Evolutionary conservation across 192 early-diverging fungal species (phyloP).

Genomic region (Backusella sp.): DNA sequence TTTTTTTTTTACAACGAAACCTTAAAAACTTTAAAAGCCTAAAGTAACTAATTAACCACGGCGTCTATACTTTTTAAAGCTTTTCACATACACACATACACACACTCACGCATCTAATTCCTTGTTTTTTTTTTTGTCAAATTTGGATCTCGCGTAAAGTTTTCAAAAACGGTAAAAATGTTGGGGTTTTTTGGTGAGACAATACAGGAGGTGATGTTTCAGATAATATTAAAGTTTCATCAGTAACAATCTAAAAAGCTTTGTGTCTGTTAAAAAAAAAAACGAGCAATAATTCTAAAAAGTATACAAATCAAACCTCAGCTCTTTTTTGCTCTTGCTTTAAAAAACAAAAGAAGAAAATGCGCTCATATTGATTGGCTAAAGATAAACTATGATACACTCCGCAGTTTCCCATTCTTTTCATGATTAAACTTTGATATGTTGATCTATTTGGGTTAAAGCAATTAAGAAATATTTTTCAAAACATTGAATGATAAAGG

Average conservation of each 20-base stretch:
- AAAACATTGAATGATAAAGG: no score
- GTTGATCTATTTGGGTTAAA: no score
- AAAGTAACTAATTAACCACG: neutral
- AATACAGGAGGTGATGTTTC: neutral
- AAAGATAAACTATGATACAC: neutral
- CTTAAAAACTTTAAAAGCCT: constrained; percentile 1
- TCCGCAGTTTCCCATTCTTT: neutral
- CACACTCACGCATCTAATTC: neutral
- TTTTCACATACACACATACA: neutral
- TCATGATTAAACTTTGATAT: neutral
- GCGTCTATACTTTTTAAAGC: neutral
- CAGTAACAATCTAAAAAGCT: neutral
- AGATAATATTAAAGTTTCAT: constrained; percentile 1
- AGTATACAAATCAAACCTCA: constrained; percentile 3
- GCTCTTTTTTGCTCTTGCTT: neutral
- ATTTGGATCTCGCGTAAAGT: neutral
- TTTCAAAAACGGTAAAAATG: constrained; percentile 11
- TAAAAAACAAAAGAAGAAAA: neutral
- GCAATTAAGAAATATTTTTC: no score
- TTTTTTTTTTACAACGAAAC: neutral
- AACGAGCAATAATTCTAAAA: neutral
- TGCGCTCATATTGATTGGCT: neutral
- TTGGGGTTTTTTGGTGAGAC: constrained; percentile 1
- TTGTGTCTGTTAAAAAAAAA: neutral
- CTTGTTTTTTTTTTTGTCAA: neutral